Base-by-base conservation (phyloP, 176 grass and related monocot genomes). In the Juncus inflexus region DNA sequence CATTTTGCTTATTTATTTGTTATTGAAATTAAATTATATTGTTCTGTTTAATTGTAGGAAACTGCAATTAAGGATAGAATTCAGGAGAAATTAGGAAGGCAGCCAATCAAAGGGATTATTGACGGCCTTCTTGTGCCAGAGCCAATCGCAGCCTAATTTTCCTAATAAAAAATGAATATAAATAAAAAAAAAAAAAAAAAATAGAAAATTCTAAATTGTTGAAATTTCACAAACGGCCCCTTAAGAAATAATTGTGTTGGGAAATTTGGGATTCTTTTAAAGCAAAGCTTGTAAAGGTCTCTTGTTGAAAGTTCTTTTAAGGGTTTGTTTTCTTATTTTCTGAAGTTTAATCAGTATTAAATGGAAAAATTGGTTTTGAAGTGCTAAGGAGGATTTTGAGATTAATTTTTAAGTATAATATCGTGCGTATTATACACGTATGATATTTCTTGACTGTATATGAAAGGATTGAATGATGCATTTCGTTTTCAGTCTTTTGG, bases 41-140 rank as follows among this genome's bases (percentile, higher is more conserved):
- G 43, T 54, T 39, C 5, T 41, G 5, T 53, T 69, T 71, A 71
- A 71, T 71, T 28, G 9, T 74, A 99, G 94, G 85, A 99, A 84
- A 99, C 89, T n/a, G 94, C 89, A 28, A 92, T 99, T 79, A 99
- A 92, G 78, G 88, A 73, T 72, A 76, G 86, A 64, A 99, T 99
- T 80, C 89, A 92, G 70, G 94, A 90, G 74, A 90, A 4, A 75
- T 70, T 97, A 42, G 75, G 75, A 57, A 86, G 75, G 15, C 88
- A 92, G 72, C 10, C 59, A 2, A 77, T 81, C 80, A 99, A 77
- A 86, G 88, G 82, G 43, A 89, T 78, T 63, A 64, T 52, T 4
- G 19, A 37, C 12, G 47, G 79, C 15, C 62, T 92, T 14, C 62
- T 92, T 50, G 52, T 80, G 19, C 65, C 50, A 65, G 80, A 86